Evolutionary conservation across 257 asterid species (phyloP).

Genomic region (Przewalskia tangutica): DNA sequence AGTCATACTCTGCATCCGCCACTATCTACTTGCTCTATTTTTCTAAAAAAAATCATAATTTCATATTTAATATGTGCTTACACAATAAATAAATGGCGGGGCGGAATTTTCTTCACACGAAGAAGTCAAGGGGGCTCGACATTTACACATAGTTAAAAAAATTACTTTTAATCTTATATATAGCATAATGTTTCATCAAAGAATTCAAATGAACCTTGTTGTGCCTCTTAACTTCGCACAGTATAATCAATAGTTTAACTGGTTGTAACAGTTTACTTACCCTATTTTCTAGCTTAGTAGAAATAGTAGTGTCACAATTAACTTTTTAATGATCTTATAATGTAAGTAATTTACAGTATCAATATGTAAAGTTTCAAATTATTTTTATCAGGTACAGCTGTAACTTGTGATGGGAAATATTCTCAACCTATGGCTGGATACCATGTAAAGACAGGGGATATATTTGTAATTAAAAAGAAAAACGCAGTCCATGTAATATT

Average conservation of each 20-base stretch:
- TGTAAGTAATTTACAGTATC: too few relatives aligned
- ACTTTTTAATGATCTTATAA: too few relatives aligned
- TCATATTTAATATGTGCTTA: too few relatives aligned
- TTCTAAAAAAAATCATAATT: too few relatives aligned
- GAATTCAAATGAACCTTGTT: background rate
- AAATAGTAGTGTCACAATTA: background rate
- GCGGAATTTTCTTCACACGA: background rate
- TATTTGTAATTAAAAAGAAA: background rate
- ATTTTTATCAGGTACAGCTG: background rate
- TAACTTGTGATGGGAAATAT: background rate
- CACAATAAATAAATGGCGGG: too few relatives aligned
- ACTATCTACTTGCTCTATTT: too few relatives aligned
- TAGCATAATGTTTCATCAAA: background rate
- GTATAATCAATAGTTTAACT: background rate
- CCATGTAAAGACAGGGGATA: background rate
- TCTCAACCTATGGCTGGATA: background rate
- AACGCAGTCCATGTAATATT: background rate
- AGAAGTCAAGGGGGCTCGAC: background rate
- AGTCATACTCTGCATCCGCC: too few relatives aligned
- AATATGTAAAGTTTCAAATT: too few relatives aligned
- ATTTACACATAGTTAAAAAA: too few relatives aligned
- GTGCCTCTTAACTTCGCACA: background rate
- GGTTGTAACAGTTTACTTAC: background rate
- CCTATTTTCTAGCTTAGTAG: background rate
- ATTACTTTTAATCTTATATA: background rate